phyloP scores from a whole-genome alignment of 495 filamentous ascomycete genomes.

The Penicillium nucicola region DNA sequence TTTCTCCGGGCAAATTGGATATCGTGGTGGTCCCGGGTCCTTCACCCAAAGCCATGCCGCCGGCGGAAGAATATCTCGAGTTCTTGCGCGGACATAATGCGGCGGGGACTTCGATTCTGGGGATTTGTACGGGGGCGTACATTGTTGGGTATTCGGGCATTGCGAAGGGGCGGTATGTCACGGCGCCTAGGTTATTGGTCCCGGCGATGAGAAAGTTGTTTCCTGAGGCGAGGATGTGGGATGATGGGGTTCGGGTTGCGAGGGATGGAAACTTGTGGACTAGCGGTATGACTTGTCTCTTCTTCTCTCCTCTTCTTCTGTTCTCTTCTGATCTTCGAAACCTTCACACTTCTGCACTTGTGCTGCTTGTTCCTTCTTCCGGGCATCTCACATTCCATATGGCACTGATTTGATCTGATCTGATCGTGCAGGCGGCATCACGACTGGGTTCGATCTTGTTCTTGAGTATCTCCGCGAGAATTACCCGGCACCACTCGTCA shows the following conservation, averaged over 20 bases:
- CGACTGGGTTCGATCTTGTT: slow-evolving; percentile 61
- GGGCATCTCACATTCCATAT: no score
- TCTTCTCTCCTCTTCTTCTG: no score
- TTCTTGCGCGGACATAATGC: slow-evolving; percentile 46
- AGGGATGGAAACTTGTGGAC: slow-evolving; percentile 61
- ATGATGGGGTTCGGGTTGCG: slow-evolving; percentile 45
- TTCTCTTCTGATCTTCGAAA: no score
- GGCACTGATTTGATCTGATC: neutral
- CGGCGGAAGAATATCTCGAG: slow-evolving; percentile 27
- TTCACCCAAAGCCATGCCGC: slow-evolving; percentile 34
- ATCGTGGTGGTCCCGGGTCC: slow-evolving; percentile 52
- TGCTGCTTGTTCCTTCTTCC: no score
- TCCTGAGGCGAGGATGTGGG: slow-evolving; percentile 39
- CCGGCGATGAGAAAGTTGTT: slow-evolving; percentile 39
- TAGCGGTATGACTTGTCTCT: slow-evolving; percentile 50
- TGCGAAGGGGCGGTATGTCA: slow-evolving; percentile 42
- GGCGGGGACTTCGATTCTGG: slow-evolving; percentile 43
- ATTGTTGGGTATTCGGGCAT: slow-evolving; percentile 50
- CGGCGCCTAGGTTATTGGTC: slow-evolving; percentile 52
- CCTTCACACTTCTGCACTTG: neutral
- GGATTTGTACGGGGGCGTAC: slow-evolving; percentile 53
- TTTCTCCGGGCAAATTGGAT: slow-evolving; percentile 48
- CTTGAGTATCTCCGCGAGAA: slow-evolving; percentile 49
- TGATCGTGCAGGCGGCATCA: slow-evolving; percentile 48
- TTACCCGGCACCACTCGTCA: slow-evolving; percentile 45